Evolutionary conservation across 768 basidiomycete species (phyloP), one percentile per base, ranked within the genome.

Genomic region (Boletales sp.): DNA sequence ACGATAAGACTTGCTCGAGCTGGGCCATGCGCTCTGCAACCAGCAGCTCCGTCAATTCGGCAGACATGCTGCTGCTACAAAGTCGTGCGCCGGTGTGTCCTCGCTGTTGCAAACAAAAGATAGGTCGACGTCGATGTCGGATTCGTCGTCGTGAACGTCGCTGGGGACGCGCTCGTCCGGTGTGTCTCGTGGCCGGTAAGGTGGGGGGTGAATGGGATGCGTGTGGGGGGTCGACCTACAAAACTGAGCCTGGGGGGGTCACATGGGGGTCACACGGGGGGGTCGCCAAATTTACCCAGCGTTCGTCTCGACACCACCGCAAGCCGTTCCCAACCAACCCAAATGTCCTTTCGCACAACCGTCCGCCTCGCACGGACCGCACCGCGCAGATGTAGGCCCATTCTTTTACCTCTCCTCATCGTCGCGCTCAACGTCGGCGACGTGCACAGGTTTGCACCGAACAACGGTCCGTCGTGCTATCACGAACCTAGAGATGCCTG

Each of bases 401-500:
- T 7, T 19, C 18, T 0, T 31, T 48, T 12, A 8, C 25, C 36
- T 4, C 11, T 32, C 47, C 5, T 3, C 25, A 18, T 17, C 13
- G 41, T 17, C 38, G 31, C 34, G 5, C 58, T 55, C 34, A 57
- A 11, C 48, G 1, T 44, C 17, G 41, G n/a, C 51, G 32, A 41
- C 33, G 13, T 40, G 41, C 34, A 39, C 47, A 68, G 68, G 57
- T 41, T 39, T 90, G 44, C 86, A 85, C 64, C 69, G 74, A 34
- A 73, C 80, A 40, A 59, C 69, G 45, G 60, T 66, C 40, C 77
- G 80, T 39, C 69, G 69, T 56, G 90, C 86, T 31, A 76, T 90
- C 44, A 84, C 88, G 42, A 79, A 83, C 54, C 80, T 95, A 51
- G 73, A 81, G 58, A 95, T 97, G 92, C 94, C 94, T 5, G 94